Evolutionary conservation across 495 filamentous ascomycete species (phyloP).

Genomic region (Pyronema omphalodes): DNA sequence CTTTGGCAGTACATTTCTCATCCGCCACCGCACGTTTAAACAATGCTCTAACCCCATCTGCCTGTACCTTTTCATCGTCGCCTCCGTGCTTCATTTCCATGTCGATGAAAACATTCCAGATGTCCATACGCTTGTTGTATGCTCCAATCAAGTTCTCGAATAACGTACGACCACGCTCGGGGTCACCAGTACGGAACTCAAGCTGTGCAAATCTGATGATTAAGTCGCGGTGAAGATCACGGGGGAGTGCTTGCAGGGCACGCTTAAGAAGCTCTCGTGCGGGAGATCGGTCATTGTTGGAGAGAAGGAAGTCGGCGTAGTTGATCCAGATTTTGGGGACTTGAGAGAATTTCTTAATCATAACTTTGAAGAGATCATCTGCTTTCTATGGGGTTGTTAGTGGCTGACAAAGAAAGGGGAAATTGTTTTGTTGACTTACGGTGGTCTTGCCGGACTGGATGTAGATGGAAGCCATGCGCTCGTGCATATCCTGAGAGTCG

Average conservation of each 20-base stretch:
- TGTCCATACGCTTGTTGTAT: slow-evolving; percentile 72
- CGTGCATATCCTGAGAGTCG: slow-evolving; percentile 74
- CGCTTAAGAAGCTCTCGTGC: slow-evolving; percentile 68
- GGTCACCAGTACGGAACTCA: slow-evolving; percentile 75
- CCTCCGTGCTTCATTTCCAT: slow-evolving; percentile 44
- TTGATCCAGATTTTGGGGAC: slow-evolving; percentile 73
- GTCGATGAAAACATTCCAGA: slow-evolving; percentile 83
- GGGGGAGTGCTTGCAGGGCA: slow-evolving; percentile 65
- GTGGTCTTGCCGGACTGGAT: slow-evolving; percentile 71
- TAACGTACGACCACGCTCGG: slow-evolving; percentile 82
- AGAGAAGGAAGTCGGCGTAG: slow-evolving; percentile 69
- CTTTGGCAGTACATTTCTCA: slow-evolving; percentile 8
- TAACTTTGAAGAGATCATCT: slow-evolving; percentile 65
- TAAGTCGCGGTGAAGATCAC: slow-evolving; percentile 51
- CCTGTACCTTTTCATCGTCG: slow-evolving; percentile 6
- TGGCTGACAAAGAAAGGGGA: slow-evolving; percentile 7
- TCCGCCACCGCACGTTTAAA: slow-evolving; percentile 26
- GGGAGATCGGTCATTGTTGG: slow-evolving; percentile 42
- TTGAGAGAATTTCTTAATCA: slow-evolving; percentile 65
- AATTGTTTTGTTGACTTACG: slow-evolving; percentile 28
- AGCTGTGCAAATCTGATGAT: slow-evolving; percentile 71
- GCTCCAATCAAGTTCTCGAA: slow-evolving; percentile 73
- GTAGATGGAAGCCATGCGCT: slow-evolving; percentile 79
- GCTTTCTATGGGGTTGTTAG: slow-evolving; percentile 49
- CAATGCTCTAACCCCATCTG: slow-evolving; percentile 24